These are phyloP conservation scores for Neobulgaria alba DNA, from an alignment of 2,329 filamentous ascomycete genomes.

Conservation along the genomic window DNA sequence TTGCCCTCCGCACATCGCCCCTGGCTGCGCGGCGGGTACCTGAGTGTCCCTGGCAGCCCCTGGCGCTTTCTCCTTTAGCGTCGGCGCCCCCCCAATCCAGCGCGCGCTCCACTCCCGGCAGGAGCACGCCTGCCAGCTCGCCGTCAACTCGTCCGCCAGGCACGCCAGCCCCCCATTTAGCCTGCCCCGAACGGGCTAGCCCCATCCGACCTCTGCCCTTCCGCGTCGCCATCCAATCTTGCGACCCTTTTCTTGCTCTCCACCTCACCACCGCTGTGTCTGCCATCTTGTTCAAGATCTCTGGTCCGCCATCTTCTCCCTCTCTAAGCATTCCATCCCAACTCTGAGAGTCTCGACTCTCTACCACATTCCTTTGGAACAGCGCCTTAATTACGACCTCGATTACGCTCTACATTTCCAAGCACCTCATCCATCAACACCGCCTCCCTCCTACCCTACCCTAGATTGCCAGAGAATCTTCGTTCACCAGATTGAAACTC, in stretches of 20 bases:
- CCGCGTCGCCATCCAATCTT: conserved; percentile 6
- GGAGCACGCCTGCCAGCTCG: too few relatives aligned
- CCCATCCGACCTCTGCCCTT: neutral
- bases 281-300: conserved; percentile 15
- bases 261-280: conserved; percentile 4
- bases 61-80: too few relatives aligned
- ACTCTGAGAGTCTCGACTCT: conserved; percentile 29
- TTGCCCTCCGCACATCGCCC: too few relatives aligned
- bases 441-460: neutral
- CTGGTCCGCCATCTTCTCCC: conserved; percentile 8
- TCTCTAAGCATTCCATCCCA: conserved; percentile 26
- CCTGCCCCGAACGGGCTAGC: neutral
- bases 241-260: conserved; percentile 2
- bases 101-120: too few relatives aligned
- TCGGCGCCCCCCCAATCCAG: too few relatives aligned
- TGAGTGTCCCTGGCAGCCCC: too few relatives aligned
- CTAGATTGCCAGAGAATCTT: conserved; percentile 1
- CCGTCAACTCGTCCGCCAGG: neutral
- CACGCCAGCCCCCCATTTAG: too few relatives aligned
- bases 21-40: too few relatives aligned
- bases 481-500: conserved; percentile 5
- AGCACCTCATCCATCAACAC: too few relatives aligned
- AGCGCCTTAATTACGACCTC: too few relatives aligned
- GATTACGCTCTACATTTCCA: too few relatives aligned
- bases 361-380: conserved; percentile 32